Conservation (phyloP, 129 eudicot species). For the Apium graveolens region DNA sequence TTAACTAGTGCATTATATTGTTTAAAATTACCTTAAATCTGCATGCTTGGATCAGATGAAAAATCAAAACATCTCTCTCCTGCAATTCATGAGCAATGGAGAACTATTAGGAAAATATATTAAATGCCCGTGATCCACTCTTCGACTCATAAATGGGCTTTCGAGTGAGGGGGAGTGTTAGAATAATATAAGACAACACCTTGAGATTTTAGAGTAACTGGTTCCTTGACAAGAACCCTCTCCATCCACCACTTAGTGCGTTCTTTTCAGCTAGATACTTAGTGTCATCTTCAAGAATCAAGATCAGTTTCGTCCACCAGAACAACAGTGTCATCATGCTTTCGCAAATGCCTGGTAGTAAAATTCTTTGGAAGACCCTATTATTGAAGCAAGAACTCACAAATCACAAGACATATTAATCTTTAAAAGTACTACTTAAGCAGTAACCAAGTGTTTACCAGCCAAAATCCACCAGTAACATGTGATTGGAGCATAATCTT, state of each 20-base stretch:
- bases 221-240: too few species aligned
- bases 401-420: not conserved
- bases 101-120: too few species aligned
- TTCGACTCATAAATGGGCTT: too few species aligned
- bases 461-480: conserved; percentile 27
- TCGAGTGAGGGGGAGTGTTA: too few species aligned
- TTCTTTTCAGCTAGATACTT: conserved; percentile 19
- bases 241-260: conserved; percentile 46
- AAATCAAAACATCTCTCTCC: conserved; percentile 48
- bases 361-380: conserved; percentile 12
- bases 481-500: conserved; percentile 13
- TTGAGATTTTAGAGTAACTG: too few species aligned
- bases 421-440: not conserved
- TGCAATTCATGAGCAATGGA: conserved; percentile 43
- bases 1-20: too few species aligned
- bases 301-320: conserved; percentile 28
- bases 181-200: too few species aligned
- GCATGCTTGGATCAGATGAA: conserved; percentile 35
- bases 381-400: not conserved
- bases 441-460: conserved; percentile 12
- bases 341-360: conserved; percentile 19
- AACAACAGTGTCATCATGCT: conserved; percentile 18
- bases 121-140: too few species aligned
- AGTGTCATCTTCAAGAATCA: conserved; percentile 10
- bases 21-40: conserved; percentile 40